Evolutionary conservation across 164 flowering plant species (phyloP).

Genomic region (Paratinospora sagittata): DNA sequence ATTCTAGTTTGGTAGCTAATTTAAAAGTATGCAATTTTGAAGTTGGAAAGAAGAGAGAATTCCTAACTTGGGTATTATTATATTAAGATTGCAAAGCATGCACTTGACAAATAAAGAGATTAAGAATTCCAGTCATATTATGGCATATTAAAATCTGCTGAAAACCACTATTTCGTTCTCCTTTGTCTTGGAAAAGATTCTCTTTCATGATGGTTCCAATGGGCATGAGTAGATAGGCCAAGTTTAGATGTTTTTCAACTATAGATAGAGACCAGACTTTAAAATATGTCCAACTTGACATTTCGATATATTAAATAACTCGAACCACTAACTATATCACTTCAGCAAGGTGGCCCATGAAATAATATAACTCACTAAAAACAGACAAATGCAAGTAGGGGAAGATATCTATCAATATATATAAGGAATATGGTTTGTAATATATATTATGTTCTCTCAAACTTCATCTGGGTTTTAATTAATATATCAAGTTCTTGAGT

Average conservation of each 20-base stretch:
- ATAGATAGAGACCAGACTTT: background rate
- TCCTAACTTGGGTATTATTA: background rate
- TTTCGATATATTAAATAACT: background rate
- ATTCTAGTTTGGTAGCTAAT: background rate
- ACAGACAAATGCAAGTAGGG: constrained; percentile 2
- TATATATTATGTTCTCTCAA: background rate
- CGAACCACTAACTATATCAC: too few relatives aligned
- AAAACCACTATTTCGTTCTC: background rate
- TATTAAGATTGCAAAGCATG: background rate
- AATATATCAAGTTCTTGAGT: background rate
- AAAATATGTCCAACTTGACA: background rate
- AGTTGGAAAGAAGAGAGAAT: background rate
- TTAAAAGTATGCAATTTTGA: background rate
- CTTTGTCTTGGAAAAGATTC: background rate
- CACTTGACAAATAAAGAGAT: background rate
- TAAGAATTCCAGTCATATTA: background rate
- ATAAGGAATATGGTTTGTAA: background rate
- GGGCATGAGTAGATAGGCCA: background rate
- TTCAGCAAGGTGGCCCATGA: too few relatives aligned
- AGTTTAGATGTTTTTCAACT: background rate
- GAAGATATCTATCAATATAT: background rate
- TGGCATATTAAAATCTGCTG: background rate
- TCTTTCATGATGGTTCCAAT: background rate
- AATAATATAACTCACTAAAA: background rate
- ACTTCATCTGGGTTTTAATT: background rate